Base-by-base conservation (phyloP, 1,139 yeast genomes). In the Petasospora fabianii region DNA sequence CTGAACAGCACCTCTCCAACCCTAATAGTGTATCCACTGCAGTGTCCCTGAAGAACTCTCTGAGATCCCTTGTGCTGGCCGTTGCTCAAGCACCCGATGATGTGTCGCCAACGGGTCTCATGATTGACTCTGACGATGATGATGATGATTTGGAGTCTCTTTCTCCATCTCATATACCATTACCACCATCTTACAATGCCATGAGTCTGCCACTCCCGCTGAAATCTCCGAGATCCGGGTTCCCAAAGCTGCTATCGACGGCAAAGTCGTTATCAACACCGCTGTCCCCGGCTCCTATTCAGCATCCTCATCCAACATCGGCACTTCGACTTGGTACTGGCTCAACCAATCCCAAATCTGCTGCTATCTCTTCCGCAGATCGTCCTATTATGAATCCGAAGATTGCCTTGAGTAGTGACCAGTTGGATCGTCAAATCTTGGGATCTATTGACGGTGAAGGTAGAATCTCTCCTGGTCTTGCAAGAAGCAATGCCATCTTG, bases 391-490 rank as follows among this genome's bases (percentile, higher is more conserved):
- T 29, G 27, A 27, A 15, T 28, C 36, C 28, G 4, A 32, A 15
- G 12, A 27, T 39, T 24, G 36, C 38, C 6, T 32, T 31, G 32
- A 35, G 36, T 32, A 39, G 28, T 27, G 38, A 39, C 15, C 32
- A 19, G 34, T 28, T 34, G 27, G 38, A 34, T n/a, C 36, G 33
- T 13, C 32, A 14, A 35, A 41, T 32, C 11, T 47, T 29, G 38
- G 27, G 29, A n/a, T n/a, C n/a, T 24, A 22, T 38, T 5, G 32
- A 33, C 9, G 32, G 24, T 7, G 32, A 31, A 10, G 9, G 13
- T 13, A 6, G 13, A 34, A 19, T 12, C 7, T 12, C 10, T 21
- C 27, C 10, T 26, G 29, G 24, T 10, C 35, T 36, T 18, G 6
- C 8, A 16, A 36, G 39, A 22, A 36, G 32, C 11, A 36, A 31